phyloP scores from a whole-genome alignment of 2,329 filamentous ascomycete genomes.

The Fusarium liriodendri region DNA sequence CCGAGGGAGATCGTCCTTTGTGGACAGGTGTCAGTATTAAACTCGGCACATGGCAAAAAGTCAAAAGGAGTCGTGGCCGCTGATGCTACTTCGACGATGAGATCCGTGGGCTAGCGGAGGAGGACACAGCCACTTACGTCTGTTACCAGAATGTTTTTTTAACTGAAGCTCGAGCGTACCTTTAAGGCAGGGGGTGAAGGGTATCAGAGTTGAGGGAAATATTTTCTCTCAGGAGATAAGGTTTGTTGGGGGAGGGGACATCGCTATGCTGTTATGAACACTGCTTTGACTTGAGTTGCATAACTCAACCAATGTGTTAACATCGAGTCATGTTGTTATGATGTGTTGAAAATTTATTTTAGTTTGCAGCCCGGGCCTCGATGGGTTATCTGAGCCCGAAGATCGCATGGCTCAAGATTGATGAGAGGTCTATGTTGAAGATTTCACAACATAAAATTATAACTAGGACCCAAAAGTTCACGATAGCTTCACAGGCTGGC shows the following conservation, averaged over 20 bases:
- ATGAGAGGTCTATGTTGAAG: too few species aligned
- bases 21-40: neutral
- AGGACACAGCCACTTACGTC: neutral
- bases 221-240: neutral
- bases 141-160: neutral
- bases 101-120: neutral
- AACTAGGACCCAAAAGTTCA: too few species aligned
- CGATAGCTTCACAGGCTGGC: too few species aligned
- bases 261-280: neutral
- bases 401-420: too few species aligned
- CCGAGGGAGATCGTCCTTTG: neutral
- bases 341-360: too few species aligned
- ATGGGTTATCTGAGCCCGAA: too few species aligned
- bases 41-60: neutral
- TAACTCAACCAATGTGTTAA: too few species aligned
- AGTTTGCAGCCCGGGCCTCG: too few species aligned
- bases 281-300: neutral
- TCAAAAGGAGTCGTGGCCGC: neutral
- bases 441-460: too few species aligned
- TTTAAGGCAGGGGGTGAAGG: too few species aligned
- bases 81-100: neutral
- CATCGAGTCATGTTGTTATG: too few species aligned
- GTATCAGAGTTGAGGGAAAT: too few species aligned
- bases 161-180: neutral
- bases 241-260: neutral